Percentiles rank a stretch among this genome's conserved stretches.
phyloP scores from a whole-genome alignment of 2,329 filamentous ascomycete genomes.

The Colletotrichum caudatum region DNA sequence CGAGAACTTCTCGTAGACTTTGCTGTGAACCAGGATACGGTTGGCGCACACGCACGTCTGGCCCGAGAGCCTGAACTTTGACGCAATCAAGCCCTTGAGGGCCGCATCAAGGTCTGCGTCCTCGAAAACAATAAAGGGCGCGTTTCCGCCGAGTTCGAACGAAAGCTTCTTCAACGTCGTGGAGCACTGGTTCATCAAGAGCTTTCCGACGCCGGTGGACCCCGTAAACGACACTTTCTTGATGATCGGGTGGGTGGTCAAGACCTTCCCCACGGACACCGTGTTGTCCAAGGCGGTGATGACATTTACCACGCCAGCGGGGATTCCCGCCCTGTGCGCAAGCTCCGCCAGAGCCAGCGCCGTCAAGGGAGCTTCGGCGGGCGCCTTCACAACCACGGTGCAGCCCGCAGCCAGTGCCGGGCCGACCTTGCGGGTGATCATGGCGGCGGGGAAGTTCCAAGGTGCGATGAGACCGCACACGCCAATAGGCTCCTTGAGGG shows the following conservation, averaged over 20 bases:
- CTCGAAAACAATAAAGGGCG: slow-evolving; percentile 72
- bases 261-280: slow-evolving; percentile 66
- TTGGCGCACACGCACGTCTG: slow-evolving; percentile 76
- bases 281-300: slow-evolving; percentile 68
- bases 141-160: slow-evolving; percentile 76
- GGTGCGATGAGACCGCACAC: slow-evolving; percentile 82
- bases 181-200: slow-evolving; percentile 81
- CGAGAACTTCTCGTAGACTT: slow-evolving; percentile 73
- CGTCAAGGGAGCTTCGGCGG: slow-evolving; percentile 75
- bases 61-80: slow-evolving; percentile 71
- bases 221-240: slow-evolving; percentile 87
- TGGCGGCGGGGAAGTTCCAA: slow-evolving; percentile 74
- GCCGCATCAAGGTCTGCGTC: slow-evolving; percentile 76
- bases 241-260: slow-evolving; percentile 76
- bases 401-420: slow-evolving; percentile 77
- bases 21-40: slow-evolving; percentile 74
- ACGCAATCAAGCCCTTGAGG: slow-evolving; percentile 67
- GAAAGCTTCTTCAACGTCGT: slow-evolving; percentile 75
- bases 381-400: slow-evolving; percentile 73
- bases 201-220: slow-evolving; percentile 76
- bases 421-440: slow-evolving; percentile 76
- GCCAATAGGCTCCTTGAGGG: slow-evolving; percentile 80
- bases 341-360: slow-evolving; percentile 75
- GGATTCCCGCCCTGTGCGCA: slow-evolving; percentile 81
- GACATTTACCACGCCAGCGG: slow-evolving; percentile 82